Evolutionary conservation across 169 alveolate genomes (phyloP), one percentile per base, ranked within the genome.

Genomic region (Plasmodium vinckei): DNA sequence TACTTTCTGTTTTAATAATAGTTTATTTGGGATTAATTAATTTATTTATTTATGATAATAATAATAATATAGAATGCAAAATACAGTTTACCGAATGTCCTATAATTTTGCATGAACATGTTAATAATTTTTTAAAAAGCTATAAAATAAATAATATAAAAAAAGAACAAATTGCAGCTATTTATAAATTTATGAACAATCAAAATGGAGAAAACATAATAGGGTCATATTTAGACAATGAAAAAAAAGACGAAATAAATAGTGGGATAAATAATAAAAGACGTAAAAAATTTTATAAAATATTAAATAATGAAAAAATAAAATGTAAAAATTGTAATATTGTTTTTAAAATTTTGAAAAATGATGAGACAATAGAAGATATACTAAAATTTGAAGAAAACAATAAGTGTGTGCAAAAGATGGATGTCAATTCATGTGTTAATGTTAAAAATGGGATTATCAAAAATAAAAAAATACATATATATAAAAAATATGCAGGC

Each of bases 31-130:
- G 42, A 2, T 33, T 67, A 9, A 46, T 64, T 46, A 25, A 54
- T 63, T 51, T 75, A n/a, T 6, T 75, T 0, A 9, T 75, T 0
- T 64, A 75, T 44, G 65, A 64, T 17, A 75, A 75, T 10, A 47
- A 64, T 13, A 10, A 75, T 47, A 51, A 75, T 42, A 67, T 75
- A 5, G 77, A 75, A 23, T 75, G 88, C 33, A 42, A 25, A 15
- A 49, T 75, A 23, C 64, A 67, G 5, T 75, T 47, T 23, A 57
- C 60, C 47, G 88, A 75, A 19, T 75, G 88, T 5, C 88, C 88
- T 4, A 33, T 75, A 15, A 12, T 75, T n/a, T 42, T 63, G n/a
- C 88, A 75, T 42, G 13, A 21, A n/a, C 69, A 51, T 46, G 9
- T 75, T 10, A 39, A 57, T 7, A 64, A 13, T 13, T 64, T 75